Base-by-base conservation (phyloP, 1,284 basidiomycete species). In the Phylloboletellus chloephorus region DNA sequence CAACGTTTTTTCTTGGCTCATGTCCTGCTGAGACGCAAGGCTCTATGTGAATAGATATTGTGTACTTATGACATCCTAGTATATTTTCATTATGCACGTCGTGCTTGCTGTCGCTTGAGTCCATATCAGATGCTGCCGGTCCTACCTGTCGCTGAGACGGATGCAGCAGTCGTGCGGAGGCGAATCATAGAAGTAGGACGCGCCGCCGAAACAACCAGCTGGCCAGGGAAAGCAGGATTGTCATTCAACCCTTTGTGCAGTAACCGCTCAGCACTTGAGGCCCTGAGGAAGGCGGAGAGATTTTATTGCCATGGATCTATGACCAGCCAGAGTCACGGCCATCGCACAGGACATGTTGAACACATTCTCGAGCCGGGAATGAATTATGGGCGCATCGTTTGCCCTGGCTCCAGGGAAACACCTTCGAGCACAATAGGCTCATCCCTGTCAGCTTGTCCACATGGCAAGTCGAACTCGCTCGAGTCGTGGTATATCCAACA, bases 31-130 rank as follows among this genome's bases (percentile, higher is more conserved):
- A 43, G 47, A 46, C 44, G 17, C 42, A 25, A 33, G 35, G 43
- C 24, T 42, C 22, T 31, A 44, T 44, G 40, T 32, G 45, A 46
- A 32, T 36, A 45, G 38, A 43, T 43, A 40, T 40, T 40, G 33
- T 51, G 53, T 48, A 44, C 42, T 51, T 56, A 58, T 58, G 39
- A 37, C 32, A 42, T 43, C 23, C 40, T 36, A 33, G 39, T 41
- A 41, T 42, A 22, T 32, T 44, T 38, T 37, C 37, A 24, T 29
- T 40, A 39, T 43, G 26, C 25, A 34, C 33, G 23, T 16, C 19
- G n/a, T n/a, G n/a, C n/a, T n/a, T n/a, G n/a, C n/a, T n/a, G n/a
- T n/a, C n/a, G n/a, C n/a, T n/a, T n/a, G n/a, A n/a, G n/a, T n/a
- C n/a, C n/a, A n/a, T n/a, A n/a, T n/a, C n/a, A n/a, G n/a, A n/a